Conservation (phyloP, 805 yeast species). For the Metschnikowia lunata region DNA sequence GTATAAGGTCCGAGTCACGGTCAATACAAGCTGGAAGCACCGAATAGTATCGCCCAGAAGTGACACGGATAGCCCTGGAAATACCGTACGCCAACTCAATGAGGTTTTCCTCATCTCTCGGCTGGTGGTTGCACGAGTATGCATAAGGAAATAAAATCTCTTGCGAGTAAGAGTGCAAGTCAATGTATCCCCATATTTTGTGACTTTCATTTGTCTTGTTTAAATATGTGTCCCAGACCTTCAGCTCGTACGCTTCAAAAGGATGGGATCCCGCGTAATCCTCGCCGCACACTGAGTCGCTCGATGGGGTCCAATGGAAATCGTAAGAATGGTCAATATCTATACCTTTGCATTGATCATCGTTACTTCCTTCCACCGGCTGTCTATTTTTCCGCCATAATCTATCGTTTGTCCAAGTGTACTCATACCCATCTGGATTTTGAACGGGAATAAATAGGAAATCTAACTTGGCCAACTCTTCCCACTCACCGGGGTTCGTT, state of each 20-base stretch:
- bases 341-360: conserved; percentile 70
- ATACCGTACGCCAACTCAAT: conserved; percentile 79
- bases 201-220: conserved; percentile 48
- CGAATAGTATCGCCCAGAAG: conserved; percentile 59
- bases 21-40: conserved; percentile 79
- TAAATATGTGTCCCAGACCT: conserved; percentile 38
- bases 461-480: conserved; percentile 55
- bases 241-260: conserved; percentile 47
- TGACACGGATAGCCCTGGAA: conserved; percentile 63
- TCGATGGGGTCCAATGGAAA: conserved; percentile 61
- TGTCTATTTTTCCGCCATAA: conserved; percentile 90
- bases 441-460: conserved; percentile 76
- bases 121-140: conserved; percentile 65
- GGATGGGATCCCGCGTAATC: conserved; percentile 75
- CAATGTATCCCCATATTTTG: conserved; percentile 70
- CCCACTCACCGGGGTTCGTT: conserved; percentile 34
- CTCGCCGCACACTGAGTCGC: conserved; percentile 75
- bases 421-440: conserved; percentile 89
- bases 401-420: conserved; percentile 76
- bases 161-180: conserved; percentile 81
- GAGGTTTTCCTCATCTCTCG: conserved; percentile 77
- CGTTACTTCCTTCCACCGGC: conserved; percentile 20
- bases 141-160: conserved; percentile 82
- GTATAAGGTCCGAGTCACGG: conserved; percentile 66
- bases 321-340: conserved; percentile 85